Conservation (phyloP, 208 protist species). For the Crithidia fasciculata region DNA sequence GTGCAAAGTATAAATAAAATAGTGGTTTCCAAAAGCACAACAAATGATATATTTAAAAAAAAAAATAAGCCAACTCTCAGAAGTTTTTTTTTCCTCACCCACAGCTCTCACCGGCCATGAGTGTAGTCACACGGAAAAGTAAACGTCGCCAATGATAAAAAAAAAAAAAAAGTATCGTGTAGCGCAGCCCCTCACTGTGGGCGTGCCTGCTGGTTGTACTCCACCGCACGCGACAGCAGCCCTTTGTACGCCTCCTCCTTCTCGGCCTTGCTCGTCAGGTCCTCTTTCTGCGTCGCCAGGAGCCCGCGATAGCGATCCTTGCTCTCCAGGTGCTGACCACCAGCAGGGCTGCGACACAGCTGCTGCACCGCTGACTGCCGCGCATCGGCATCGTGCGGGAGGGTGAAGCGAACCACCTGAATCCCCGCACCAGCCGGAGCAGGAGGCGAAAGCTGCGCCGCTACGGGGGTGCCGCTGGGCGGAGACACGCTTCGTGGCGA, state of each 20-base stretch:
- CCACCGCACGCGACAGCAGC: slow-evolving; percentile 60
- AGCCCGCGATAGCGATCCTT: slow-evolving; percentile 71
- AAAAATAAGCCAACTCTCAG: neutral
- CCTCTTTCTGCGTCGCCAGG: slow-evolving; percentile 51
- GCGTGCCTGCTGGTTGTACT: slow-evolving; percentile 39
- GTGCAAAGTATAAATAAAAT: neutral
- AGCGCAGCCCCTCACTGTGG: slow-evolving; percentile 11
- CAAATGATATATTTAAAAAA: slow-evolving; percentile 5
- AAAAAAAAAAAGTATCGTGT: neutral
- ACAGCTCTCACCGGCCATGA: no score
- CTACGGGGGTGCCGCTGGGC: neutral
- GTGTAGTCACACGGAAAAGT: no score
- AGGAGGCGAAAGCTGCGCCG: neutral
- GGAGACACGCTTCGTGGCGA: neutral
- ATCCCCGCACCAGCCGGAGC: slow-evolving; percentile 28
- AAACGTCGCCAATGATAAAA: neutral
- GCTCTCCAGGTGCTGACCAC: slow-evolving; percentile 55
- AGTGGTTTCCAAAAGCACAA: neutral
- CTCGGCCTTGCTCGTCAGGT: slow-evolving; percentile 42
- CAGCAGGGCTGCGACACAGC: slow-evolving; percentile 47
- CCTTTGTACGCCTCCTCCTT: slow-evolving; percentile 62
- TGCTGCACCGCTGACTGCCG: slow-evolving; percentile 71
- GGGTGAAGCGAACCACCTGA: slow-evolving; percentile 69
- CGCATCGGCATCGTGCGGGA: slow-evolving; percentile 56
- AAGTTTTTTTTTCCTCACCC: neutral